Conservation (phyloP, 768 basidiomycete species). For the Suillus paluster region DNA sequence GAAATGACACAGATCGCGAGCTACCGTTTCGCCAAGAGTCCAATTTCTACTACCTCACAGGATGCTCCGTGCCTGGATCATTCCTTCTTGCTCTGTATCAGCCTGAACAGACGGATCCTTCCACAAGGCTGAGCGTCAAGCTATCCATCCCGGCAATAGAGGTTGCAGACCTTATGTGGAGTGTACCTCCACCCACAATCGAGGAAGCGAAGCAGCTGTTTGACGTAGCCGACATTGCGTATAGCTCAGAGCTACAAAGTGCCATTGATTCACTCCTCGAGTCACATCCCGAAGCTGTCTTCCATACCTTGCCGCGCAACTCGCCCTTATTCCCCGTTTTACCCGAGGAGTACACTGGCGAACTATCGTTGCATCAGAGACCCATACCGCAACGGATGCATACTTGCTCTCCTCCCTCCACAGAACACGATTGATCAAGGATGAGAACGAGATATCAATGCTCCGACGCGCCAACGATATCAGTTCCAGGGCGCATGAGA, state of each 20-base stretch:
- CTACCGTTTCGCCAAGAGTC: slow-evolving; percentile 75
- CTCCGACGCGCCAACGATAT: slow-evolving; percentile 86
- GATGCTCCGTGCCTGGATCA: slow-evolving; percentile 75
- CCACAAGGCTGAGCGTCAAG: slow-evolving; percentile 49
- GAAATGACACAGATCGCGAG: slow-evolving; percentile 88
- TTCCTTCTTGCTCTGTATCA: slow-evolving; percentile 66
- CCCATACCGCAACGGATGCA: slow-evolving; percentile 51
- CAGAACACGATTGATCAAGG: slow-evolving; percentile 79
- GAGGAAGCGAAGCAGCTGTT: slow-evolving; percentile 57
- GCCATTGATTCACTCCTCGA: background rate
- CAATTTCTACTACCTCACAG: slow-evolving; percentile 89
- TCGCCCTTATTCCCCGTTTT: slow-evolving; percentile 58
- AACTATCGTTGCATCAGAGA: slow-evolving; percentile 38
- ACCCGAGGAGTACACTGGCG: slow-evolving; percentile 45
- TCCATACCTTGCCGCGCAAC: slow-evolving; percentile 66
- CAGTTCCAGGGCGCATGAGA: slow-evolving; percentile 88
- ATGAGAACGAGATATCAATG: slow-evolving; percentile 67
- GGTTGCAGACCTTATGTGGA: slow-evolving; percentile 85
- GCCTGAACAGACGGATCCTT: slow-evolving; percentile 46
- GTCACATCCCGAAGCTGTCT: slow-evolving; percentile 49
- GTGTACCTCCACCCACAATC: slow-evolving; percentile 76
- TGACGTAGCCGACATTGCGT: slow-evolving; percentile 57
- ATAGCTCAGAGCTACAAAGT: slow-evolving; percentile 4
- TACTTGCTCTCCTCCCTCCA: slow-evolving; percentile 84
- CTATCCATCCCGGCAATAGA: slow-evolving; percentile 83